A percentile compares a stretch with the other conserved stretches of the same genome.
phyloP scores from a whole-genome alignment of 345 rosid species.

The Bruguiera sexangula region DNA sequence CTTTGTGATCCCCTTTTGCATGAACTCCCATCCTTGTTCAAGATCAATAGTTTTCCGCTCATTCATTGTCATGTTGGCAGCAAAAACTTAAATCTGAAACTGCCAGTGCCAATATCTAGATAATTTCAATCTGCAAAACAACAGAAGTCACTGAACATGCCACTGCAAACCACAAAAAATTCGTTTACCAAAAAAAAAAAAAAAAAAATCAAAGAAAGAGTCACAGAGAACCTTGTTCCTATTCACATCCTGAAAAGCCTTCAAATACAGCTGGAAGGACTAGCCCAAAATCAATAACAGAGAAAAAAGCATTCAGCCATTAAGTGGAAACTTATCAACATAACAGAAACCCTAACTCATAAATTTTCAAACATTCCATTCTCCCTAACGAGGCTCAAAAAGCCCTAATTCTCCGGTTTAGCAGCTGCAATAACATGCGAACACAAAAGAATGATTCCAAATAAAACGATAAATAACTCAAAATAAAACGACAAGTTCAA shows the following conservation, averaged over 20 bases:
- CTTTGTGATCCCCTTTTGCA: conserved; percentile 80
- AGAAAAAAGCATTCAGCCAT: background rate
- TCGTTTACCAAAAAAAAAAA: background rate
- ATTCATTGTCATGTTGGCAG: conserved; percentile 34
- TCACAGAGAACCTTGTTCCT: background rate
- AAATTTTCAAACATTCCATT: background rate
- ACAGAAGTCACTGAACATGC: background rate
- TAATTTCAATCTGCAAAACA: conserved; percentile 1
- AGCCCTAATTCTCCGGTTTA: conserved; percentile 2
- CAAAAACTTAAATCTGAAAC: conserved; percentile 8
- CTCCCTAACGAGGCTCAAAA: background rate
- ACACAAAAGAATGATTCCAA: too few relatives aligned
- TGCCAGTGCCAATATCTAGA: conserved; percentile 8
- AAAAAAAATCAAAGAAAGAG: background rate
- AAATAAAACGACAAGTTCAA: background rate
- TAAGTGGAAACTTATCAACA: background rate
- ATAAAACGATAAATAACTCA: background rate
- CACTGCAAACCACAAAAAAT: background rate
- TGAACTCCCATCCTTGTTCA: conserved; percentile 87
- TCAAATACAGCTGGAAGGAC: background rate
- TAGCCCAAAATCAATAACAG: background rate
- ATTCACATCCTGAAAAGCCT: background rate
- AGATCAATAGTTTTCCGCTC: conserved; percentile 75
- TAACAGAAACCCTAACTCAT: conserved; percentile 3
- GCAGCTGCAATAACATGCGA: background rate